phyloP scores from a whole-genome alignment of 163 green algal genomes.

The Volvox carteri region DNA sequence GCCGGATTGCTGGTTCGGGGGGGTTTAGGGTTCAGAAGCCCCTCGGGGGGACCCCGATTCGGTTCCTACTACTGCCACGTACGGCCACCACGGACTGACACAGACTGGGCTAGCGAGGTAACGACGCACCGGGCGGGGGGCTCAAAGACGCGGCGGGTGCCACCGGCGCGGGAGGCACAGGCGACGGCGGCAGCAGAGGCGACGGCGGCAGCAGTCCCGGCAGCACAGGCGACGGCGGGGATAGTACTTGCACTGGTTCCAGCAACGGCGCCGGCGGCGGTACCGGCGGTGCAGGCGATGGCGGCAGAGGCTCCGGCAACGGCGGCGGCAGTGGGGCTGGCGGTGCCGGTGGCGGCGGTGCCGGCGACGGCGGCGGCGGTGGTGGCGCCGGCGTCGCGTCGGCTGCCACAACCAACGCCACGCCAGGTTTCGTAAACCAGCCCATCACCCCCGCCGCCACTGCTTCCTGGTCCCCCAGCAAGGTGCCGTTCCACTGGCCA shows the following conservation, averaged over 20 bases:
- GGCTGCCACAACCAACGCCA: neutral
- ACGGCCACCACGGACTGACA: too few relatives aligned
- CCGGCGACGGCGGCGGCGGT: conserved; percentile 3
- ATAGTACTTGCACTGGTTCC: neutral
- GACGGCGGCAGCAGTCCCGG: neutral
- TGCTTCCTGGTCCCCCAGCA: neutral
- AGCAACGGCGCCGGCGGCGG: neutral
- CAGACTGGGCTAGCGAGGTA: too few relatives aligned
- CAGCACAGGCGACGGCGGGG: neutral
- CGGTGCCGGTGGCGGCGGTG: neutral
- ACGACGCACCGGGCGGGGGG: too few relatives aligned
- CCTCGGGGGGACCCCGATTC: too few relatives aligned
- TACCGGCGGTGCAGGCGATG: neutral
- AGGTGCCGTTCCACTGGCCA: neutral
- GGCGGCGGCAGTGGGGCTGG: neutral
- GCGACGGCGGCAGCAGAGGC: neutral
- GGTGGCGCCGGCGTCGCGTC: conserved; percentile 36
- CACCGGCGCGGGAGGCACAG: neutral
- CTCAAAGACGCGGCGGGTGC: too few relatives aligned
- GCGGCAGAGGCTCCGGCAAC: neutral
- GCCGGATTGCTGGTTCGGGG: too few relatives aligned
- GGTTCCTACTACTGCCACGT: too few relatives aligned
- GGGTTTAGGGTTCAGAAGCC: too few relatives aligned
- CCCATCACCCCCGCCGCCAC: neutral
- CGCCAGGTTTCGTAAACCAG: conserved; percentile 13